phyloP scores from a whole-genome alignment of 768 basidiomycete species.

The Naematelia aurantialba region DNA sequence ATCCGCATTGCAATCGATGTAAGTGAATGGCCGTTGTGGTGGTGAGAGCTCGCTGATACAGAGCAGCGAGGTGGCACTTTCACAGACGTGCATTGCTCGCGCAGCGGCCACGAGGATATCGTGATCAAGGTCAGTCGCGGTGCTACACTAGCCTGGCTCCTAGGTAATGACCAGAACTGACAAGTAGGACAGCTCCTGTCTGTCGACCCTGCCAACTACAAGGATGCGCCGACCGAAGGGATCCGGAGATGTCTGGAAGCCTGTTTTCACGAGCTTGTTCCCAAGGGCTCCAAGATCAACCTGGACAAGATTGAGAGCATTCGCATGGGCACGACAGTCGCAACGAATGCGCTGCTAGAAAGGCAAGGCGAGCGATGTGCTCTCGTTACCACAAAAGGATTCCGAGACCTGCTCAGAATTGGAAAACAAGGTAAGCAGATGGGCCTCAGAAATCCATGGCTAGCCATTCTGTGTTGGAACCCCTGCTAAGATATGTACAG shows the following conservation, averaged over 20 bases:
- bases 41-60: too few relatives aligned
- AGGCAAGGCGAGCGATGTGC: slow-evolving; percentile 91
- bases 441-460: not conserved
- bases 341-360: slow-evolving; percentile 88
- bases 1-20: not conserved
- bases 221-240: slow-evolving; percentile 49
- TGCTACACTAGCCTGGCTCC: slow-evolving; percentile 57
- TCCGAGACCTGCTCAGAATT: slow-evolving; percentile 75
- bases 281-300: slow-evolving; percentile 63
- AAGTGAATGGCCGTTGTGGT: not conserved
- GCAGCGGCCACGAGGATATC: not conserved
- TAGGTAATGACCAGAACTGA: too few relatives aligned
- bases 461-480: too few relatives aligned
- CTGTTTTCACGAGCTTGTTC: not conserved
- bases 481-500: too few relatives aligned
- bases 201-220: slow-evolving; percentile 72
- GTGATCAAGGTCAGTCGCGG: not conserved
- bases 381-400: slow-evolving; percentile 68
- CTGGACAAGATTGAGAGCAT: slow-evolving; percentile 54
- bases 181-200: slow-evolving; percentile 63
- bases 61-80: slow-evolving; percentile 44
- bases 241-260: slow-evolving; percentile 71
- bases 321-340: slow-evolving; percentile 30
- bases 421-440: slow-evolving; percentile 64
- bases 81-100: slow-evolving; percentile 38